Evolutionary conservation across 345 rosid genomes (phyloP).

Genomic region (Corchorus capsularis): DNA sequence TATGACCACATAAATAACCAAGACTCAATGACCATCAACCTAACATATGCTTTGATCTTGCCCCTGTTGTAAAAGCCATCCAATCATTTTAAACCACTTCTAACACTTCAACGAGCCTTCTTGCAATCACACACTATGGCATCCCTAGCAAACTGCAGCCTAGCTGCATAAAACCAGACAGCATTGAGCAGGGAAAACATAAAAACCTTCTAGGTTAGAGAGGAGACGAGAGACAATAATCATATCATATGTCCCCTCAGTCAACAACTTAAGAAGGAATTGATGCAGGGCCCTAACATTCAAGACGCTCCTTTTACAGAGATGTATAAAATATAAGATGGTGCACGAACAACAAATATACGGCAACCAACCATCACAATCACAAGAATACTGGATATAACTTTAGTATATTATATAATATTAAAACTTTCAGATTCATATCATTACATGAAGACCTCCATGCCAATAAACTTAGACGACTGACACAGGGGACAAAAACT

Average conservation of each 20-base stretch:
- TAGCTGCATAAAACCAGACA: neutral
- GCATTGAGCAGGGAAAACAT: neutral
- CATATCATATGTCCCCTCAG: neutral
- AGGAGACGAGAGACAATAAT: too few relatives aligned
- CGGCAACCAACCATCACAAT: slow-evolving; percentile 17
- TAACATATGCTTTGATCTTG: neutral
- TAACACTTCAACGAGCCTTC: neutral
- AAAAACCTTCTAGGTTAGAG: too few relatives aligned
- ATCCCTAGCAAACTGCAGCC: neutral
- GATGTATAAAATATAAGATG: neutral
- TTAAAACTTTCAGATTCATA: slow-evolving; percentile 21
- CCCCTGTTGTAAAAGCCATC: neutral
- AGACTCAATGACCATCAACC: neutral
- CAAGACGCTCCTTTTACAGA: neutral
- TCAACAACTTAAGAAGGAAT: neutral
- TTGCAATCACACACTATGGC: neutral
- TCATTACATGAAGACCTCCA: slow-evolving; percentile 80
- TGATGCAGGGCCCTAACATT: slow-evolving; percentile 1
- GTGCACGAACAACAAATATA: neutral
- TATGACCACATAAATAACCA: neutral
- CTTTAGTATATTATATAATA: slow-evolving; percentile 17
- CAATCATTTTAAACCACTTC: neutral
- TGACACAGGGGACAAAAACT: slow-evolving; percentile 85
- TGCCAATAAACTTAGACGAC: slow-evolving; percentile 68
- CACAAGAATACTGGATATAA: slow-evolving; percentile 26